Evolutionary conservation across 2,329 filamentous ascomycete genomes (phyloP).

Genomic region (Curvularia sp.): DNA sequence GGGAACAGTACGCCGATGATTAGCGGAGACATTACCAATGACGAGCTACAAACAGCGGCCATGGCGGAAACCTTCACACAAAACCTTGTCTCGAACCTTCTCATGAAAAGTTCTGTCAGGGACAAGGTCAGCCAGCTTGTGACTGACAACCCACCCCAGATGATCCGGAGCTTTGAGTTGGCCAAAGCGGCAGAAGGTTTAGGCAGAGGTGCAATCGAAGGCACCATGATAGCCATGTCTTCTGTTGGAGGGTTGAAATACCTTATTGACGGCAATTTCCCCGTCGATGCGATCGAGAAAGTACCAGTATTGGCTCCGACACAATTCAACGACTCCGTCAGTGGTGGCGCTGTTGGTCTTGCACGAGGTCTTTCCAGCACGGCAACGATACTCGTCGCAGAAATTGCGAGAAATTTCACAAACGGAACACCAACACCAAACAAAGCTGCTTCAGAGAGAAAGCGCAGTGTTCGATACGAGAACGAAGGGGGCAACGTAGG

Average conservation of each 20-base stretch:
- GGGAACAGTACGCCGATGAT: slow-evolving; percentile 12
- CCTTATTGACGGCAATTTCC: slow-evolving; percentile 34
- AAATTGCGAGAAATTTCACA: slow-evolving; percentile 29
- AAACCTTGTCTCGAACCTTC: slow-evolving; percentile 30
- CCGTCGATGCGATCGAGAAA: slow-evolving; percentile 26
- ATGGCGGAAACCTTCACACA: slow-evolving; percentile 33
- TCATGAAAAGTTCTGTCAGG: slow-evolving; percentile 32
- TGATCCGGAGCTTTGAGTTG: slow-evolving; percentile 18
- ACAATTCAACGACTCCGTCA: slow-evolving; percentile 37
- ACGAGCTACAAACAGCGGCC: slow-evolving; percentile 24
- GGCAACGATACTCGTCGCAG: slow-evolving; percentile 33
- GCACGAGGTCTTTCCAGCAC: slow-evolving; percentile 35
- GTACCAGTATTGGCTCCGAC: slow-evolving; percentile 28
- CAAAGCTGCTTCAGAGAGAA: neutral
- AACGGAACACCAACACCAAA: slow-evolving; percentile 11
- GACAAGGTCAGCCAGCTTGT: slow-evolving; percentile 14
- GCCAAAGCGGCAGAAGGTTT: slow-evolving; percentile 39
- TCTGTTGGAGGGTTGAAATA: slow-evolving; percentile 38
- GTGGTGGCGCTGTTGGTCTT: slow-evolving; percentile 36
- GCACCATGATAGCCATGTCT: slow-evolving; percentile 32
- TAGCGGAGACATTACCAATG: slow-evolving; percentile 14
- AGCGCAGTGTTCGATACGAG: slow-evolving; percentile 10
- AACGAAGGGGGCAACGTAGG: slow-evolving; percentile 24
- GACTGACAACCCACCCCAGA: slow-evolving; percentile 8
- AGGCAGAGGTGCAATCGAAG: slow-evolving; percentile 38